Evolutionary conservation across 345 rosid species (phyloP), one percentile per base, ranked within the genome.

Genomic region (Boechera stricta): DNA sequence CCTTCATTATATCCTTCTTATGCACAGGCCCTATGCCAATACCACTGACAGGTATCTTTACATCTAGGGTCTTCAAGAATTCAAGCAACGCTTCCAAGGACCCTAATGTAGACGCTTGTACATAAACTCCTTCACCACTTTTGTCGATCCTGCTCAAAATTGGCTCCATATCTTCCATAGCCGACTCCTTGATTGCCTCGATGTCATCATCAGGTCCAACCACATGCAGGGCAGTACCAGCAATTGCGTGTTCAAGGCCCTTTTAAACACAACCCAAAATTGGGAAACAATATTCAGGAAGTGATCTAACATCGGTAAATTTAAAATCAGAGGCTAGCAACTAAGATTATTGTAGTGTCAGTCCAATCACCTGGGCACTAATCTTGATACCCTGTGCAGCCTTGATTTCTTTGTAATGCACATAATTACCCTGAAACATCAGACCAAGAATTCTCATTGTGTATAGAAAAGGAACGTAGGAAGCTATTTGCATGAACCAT

Each of bases 341-440:
- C 29, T 49, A 59, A 55, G 48, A 42, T 44, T 57, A 71, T 4
- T 35, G 61, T 44, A 38, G 67, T 28, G 53, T 45, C 52, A 13
- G 29, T 58, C 26, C 31, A 39, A 69, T 71, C 63, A 94, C 99
- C 98, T 92, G 99, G 29, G 89, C 98, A 47, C 91, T 75, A 45
- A 95, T 90, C 84, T 95, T 95, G 80, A 95, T 92, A 76, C 98
- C 96, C 88, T 88, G 94, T 52, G 97, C 98, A 70, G 99, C 99
- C 85, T 88, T 95, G 70, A 89, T 89, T 75, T 89, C 89, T 82
- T 90, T 95, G 64, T 89, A 93, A 82, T 92, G 98, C 77, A 89
- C 15, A 72, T 90, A 92, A 6, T 89, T 82, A 67, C 99, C 98
- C 99, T 95, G 87, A 77, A 85, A 80, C 47, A 79, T 72, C 77